Percentiles rank a stretch among this genome's conserved stretches.
phyloP scores from a whole-genome alignment of 108 stramenopile genomes.

The Cyclotella atomus region DNA sequence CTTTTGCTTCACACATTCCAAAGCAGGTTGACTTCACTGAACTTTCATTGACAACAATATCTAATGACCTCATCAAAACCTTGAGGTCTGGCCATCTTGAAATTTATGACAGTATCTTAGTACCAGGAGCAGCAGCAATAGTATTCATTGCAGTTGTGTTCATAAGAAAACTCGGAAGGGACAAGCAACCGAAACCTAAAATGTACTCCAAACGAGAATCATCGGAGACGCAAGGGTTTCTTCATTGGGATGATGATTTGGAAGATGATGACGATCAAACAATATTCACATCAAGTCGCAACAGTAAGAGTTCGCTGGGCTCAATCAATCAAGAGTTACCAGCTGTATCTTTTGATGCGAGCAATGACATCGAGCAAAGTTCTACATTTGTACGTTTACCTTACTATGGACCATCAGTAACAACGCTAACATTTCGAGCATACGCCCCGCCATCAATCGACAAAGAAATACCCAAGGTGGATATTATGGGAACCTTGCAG shows the following conservation, averaged over 20 bases:
- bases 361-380: neutral
- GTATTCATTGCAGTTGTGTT: neutral
- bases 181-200: too few species aligned
- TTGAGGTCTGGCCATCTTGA: neutral
- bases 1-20: too few species aligned
- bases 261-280: neutral
- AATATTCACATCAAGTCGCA: neutral
- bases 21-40: too few species aligned
- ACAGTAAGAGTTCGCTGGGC: neutral
- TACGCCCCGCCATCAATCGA: conserved; percentile 33
- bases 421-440: conserved; percentile 14
- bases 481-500: conserved; percentile 25
- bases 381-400: neutral
- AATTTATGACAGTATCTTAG: neutral
- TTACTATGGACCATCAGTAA: conserved; percentile 14
- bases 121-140: neutral
- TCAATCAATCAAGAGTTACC: neutral
- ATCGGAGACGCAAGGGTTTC: neutral
- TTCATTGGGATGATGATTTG: conserved; percentile 1
- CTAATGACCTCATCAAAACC: neutral
- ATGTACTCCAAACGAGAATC: neutral
- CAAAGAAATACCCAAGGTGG: conserved; percentile 42
- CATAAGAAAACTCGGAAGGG: too few species aligned
- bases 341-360: neutral
- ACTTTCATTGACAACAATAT: neutral